Evolutionary conservation across 495 filamentous ascomycete species (phyloP).

Genomic region (Geoglossum glabrum): DNA sequence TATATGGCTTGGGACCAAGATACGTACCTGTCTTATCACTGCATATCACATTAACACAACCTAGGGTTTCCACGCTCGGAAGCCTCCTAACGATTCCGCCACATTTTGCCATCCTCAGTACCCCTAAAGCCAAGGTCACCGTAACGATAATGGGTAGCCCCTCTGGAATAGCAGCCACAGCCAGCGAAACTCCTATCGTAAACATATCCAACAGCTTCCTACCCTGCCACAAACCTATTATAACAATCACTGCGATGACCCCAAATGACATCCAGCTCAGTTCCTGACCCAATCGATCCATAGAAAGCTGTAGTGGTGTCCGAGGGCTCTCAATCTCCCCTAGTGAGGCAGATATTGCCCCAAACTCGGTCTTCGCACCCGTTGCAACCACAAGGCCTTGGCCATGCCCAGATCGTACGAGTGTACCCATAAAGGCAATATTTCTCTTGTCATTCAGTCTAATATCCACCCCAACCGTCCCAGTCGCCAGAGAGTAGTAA

Average conservation of each 20-base stretch:
- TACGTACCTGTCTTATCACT: constrained; percentile 75
- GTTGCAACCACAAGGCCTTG: constrained; percentile 92
- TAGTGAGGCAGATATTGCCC: constrained; percentile 81
- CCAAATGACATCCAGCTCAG: constrained; percentile 89
- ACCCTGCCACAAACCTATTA: constrained; percentile 75
- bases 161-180: constrained; percentile 93
- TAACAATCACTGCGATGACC: constrained; percentile 78
- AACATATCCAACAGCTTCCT: constrained; percentile 87
- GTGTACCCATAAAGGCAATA: constrained; percentile 94
- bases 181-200: constrained; percentile 89
- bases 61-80: constrained; percentile 93
- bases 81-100: constrained; percentile 88
- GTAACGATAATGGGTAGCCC: constrained; percentile 96
- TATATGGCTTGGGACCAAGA: neutral
- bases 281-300: constrained; percentile 88
- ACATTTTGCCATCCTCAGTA: constrained; percentile 82
- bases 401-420: constrained; percentile 90
- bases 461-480: constrained; percentile 43
- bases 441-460: constrained; percentile 49
- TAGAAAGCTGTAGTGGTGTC: constrained; percentile 84
- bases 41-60: constrained; percentile 94
- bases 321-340: constrained; percentile 86
- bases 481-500: constrained; percentile 35
- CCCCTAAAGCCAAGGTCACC: constrained; percentile 82
- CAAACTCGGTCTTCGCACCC: constrained; percentile 82